Evolutionary conservation across 306 rosid species (phyloP).

Genomic region (Rubus parviflorus): DNA sequence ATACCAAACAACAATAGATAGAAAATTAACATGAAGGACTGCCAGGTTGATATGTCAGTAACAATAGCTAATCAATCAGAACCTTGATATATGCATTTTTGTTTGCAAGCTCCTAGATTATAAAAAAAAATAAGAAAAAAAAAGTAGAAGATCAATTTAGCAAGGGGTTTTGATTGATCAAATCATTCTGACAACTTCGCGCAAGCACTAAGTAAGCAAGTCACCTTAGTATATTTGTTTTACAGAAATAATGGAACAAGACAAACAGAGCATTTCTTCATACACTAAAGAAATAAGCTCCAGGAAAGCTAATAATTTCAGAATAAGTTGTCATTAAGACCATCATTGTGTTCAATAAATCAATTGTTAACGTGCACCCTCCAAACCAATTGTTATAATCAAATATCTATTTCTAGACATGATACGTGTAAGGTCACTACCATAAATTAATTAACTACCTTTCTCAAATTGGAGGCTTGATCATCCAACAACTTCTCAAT

Average conservation of each 20-base stretch:
- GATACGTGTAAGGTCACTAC: too few relatives aligned
- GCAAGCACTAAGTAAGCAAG: too few relatives aligned
- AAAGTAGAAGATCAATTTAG: too few relatives aligned
- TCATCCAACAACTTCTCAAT: constrained; percentile 77
- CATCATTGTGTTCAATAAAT: too few relatives aligned
- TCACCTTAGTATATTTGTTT: too few relatives aligned
- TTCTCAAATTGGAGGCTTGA: constrained; percentile 59
- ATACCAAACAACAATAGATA: too few relatives aligned
- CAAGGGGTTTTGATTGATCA: neutral
- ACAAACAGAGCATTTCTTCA: neutral
- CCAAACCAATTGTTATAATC: neutral
- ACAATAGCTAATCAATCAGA: constrained; percentile 78
- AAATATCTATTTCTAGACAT: neutral
- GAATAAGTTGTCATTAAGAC: neutral
- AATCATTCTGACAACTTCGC: too few relatives aligned
- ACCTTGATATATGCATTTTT: constrained; percentile 68
- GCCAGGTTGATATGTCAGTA: constrained; percentile 86
- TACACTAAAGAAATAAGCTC: neutral
- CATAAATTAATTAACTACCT: constrained; percentile 38
- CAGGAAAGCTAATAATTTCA: neutral
- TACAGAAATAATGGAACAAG: constrained; percentile 6
- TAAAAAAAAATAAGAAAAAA: constrained; percentile 11
- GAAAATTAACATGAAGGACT: too few relatives aligned
- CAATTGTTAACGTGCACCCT: neutral
- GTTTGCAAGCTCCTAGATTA: constrained; percentile 60